Percentiles rank a stretch among this genome's conserved stretches.
Evolutionary conservation across 2,329 filamentous ascomycete species (phyloP).

Genomic region (Colletotrichum aenigma): DNA sequence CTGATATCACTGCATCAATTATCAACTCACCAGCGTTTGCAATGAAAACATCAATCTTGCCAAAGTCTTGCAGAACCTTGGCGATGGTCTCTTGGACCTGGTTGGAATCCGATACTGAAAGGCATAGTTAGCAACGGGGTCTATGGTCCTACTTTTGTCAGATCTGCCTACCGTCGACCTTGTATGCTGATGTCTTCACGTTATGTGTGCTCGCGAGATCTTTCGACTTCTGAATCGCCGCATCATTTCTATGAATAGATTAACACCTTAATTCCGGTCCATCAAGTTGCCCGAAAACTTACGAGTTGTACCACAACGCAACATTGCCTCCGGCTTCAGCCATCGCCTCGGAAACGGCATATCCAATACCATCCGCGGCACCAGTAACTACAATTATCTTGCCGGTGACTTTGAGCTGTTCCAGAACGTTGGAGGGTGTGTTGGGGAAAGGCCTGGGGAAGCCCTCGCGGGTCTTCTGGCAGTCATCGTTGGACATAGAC

Average conservation of each 20-base stretch:
- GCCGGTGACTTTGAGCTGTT: constrained; percentile 46
- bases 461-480: constrained; percentile 30
- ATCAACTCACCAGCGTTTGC: constrained; percentile 42
- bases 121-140: not conserved
- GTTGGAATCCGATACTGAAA: constrained; percentile 42
- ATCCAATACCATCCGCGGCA: constrained; percentile 49
- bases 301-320: constrained; percentile 40
- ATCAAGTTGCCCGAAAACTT: too few species aligned
- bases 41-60: constrained; percentile 45
- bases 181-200: constrained; percentile 43
- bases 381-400: constrained; percentile 49
- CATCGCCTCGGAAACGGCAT: constrained; percentile 47
- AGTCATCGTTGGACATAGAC: constrained; percentile 41
- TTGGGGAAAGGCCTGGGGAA: constrained; percentile 41
- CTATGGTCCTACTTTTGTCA: not conserved
- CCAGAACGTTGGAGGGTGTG: constrained; percentile 44
- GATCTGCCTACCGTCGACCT: constrained; percentile 40
- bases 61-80: constrained; percentile 41
- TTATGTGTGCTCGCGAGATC: constrained; percentile 34
- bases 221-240: constrained; percentile 38
- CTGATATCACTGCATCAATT: rapidly evolving
- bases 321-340: constrained; percentile 48
- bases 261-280: not conserved
- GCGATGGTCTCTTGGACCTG: constrained; percentile 36
- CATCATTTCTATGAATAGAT: constrained; percentile 3